phyloP scores from a whole-genome alignment of 2,329 filamentous ascomycete species.

The Mariannaea elegans region DNA sequence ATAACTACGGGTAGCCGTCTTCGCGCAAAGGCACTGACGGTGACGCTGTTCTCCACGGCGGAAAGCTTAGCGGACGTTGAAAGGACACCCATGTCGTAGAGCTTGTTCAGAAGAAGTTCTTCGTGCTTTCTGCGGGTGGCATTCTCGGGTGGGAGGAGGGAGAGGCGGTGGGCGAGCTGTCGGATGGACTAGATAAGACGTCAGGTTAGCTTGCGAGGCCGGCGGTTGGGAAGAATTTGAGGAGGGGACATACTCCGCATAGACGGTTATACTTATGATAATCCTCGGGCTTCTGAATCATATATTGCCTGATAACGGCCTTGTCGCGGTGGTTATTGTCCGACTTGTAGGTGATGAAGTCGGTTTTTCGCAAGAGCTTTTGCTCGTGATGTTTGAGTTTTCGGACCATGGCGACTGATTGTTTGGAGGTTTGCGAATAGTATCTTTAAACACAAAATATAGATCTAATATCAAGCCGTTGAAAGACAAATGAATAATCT shows the following conservation, averaged over 20 bases:
- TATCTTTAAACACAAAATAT: too few relatives aligned
- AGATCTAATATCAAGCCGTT: too few relatives aligned
- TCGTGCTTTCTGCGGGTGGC: constrained; percentile 85
- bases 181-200: constrained; percentile 72
- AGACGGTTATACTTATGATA: constrained; percentile 75
- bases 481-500: too few relatives aligned
- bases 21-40: constrained; percentile 88
- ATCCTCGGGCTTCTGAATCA: constrained; percentile 88
- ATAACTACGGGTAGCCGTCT: constrained; percentile 88
- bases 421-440: not conserved
- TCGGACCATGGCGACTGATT: constrained; percentile 74
- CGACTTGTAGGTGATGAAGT: constrained; percentile 93
- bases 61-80: constrained; percentile 79
- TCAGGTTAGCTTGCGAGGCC: constrained; percentile 5
- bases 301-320: constrained; percentile 82
- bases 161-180: constrained; percentile 88
- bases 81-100: constrained; percentile 91
- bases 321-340: constrained; percentile 89
- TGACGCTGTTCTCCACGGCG: constrained; percentile 86
- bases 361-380: constrained; percentile 90
- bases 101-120: constrained; percentile 85
- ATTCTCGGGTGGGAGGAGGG: constrained; percentile 82
- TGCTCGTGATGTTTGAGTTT: constrained; percentile 98
- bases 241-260: constrained; percentile 68
- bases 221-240: constrained; percentile 3